These are phyloP conservation scores for Vigna unguiculata DNA, from an alignment of 306 rosid genomes.

Conservation along the genomic window DNA sequence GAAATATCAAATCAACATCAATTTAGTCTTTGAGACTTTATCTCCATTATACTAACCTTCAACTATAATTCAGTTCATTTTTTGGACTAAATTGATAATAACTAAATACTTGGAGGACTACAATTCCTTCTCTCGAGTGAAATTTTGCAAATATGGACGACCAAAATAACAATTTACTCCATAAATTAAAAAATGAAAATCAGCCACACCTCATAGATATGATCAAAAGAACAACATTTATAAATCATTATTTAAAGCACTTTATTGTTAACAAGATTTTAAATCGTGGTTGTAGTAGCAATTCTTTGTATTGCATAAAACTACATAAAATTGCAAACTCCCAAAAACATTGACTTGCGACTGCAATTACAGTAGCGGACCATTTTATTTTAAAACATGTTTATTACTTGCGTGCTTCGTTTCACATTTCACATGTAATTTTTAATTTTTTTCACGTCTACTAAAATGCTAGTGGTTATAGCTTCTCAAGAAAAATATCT, in stretches of 20 bases:
- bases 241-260: not conserved
- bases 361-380: not conserved
- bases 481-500: not conserved
- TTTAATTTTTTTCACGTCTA: not conserved
- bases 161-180: constrained; percentile 9
- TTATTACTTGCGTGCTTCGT: not conserved
- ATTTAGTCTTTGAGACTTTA: not conserved
- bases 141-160: constrained; percentile 2
- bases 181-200: not conserved
- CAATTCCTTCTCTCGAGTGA: constrained; percentile 5
- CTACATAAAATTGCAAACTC: not conserved
- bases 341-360: no score
- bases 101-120: not conserved
- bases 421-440: not conserved
- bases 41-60: constrained; percentile 21
- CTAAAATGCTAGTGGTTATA: not conserved
- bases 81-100: constrained; percentile 8
- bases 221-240: not conserved
- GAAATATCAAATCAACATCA: constrained; percentile 4
- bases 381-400: not conserved
- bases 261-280: not conserved
- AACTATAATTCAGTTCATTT: constrained; percentile 3
- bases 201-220: not conserved
- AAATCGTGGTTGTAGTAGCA: not conserved
- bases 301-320: not conserved